Evolutionary conservation across 1,284 basidiomycete species (phyloP), one percentile per base, ranked within the genome.

Genomic region (Microbotryum saponariae): DNA sequence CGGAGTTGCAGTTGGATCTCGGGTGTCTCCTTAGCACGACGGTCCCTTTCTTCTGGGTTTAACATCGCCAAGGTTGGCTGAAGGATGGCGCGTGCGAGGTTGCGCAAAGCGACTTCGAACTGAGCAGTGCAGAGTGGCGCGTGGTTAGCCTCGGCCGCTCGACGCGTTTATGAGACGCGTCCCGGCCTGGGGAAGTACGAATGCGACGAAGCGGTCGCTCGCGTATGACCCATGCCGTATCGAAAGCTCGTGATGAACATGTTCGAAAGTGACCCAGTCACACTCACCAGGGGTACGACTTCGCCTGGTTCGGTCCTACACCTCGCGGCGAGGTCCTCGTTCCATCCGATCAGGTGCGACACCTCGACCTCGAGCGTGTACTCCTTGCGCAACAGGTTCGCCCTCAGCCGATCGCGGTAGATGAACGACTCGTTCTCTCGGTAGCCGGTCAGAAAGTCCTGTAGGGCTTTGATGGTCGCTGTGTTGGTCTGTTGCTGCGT

Each of bases 331-430:
- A 99, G 80, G 73, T 94, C 89, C 71, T 96, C 91, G 73, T 93
- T 92, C 81, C 87, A 98, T 25, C 94, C 80, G 66, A 86, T 84
- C 51, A 99, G 77, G 77, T 98, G 91, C 54, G 87, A 83, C 67
- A 98, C 82, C 75, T 96, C 90, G 23, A 98, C 86, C 73, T 98
- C 93, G 25, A 98, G 82, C 21, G 91, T 83, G 72, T 93, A 86
- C 69, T 93, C 89, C 75, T 92, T 93, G 63, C 96, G 78, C 18
- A 98, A 81, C 46, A 97, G 77, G 72, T 93, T 96, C 52, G 86
- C 89, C 23, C 93, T 83, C 50, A 98, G 80, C 65, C 89, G 88
- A 74, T 98, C 94, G 72, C 91, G 92, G 69, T 62, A 68, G 33
- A 63, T 47, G 45, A 50, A 62, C 20, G 33, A 58, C 50, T 71